Evolutionary conservation across 2,329 filamentous ascomycete genomes (phyloP).

Genomic region (Paramyrothecium sp.): DNA sequence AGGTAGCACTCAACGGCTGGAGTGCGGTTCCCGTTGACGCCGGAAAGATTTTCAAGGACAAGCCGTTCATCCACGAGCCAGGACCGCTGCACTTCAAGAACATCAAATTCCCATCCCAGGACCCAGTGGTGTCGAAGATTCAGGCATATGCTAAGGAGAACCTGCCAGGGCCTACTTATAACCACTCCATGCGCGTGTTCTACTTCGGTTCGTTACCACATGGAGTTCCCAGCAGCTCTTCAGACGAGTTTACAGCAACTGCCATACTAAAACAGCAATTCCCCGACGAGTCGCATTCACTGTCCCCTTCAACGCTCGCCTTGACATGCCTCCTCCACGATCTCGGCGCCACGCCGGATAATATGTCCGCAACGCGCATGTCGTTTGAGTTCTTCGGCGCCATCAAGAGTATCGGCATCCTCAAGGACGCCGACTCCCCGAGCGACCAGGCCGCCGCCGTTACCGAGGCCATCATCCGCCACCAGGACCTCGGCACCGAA

Average conservation of each 20-base stretch:
- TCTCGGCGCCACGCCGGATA: constrained; percentile 62
- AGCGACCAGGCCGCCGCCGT: constrained; percentile 65
- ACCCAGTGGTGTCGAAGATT: constrained; percentile 39
- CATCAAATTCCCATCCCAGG: constrained; percentile 43
- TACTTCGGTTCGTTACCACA: constrained; percentile 50
- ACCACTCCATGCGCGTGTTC: constrained; percentile 70
- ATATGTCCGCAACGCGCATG: constrained; percentile 57
- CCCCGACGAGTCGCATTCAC: constrained; percentile 25
- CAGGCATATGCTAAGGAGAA: constrained; percentile 41
- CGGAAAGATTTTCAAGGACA: constrained; percentile 29
- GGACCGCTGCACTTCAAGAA: constrained; percentile 28
- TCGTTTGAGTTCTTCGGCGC: constrained; percentile 73
- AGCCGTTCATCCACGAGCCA: constrained; percentile 32
- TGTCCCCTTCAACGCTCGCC: constrained; percentile 46
- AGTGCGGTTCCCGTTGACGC: constrained; percentile 36
- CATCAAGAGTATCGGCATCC: constrained; percentile 54
- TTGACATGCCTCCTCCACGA: constrained; percentile 69
- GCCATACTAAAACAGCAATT: constrained; percentile 43
- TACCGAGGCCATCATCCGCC: constrained; percentile 68
- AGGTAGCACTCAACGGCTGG: constrained; percentile 30
- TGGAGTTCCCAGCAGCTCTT: not conserved
- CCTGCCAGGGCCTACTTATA: constrained; percentile 57
- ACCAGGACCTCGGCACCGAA: constrained; percentile 63
- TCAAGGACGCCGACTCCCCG: constrained; percentile 44
- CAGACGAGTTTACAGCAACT: no score